A percentile compares a stretch with the other conserved stretches of the same genome.
phyloP scores from a whole-genome alignment of 805 yeast genomes.

The Yamadazyma ubonensis region DNA sequence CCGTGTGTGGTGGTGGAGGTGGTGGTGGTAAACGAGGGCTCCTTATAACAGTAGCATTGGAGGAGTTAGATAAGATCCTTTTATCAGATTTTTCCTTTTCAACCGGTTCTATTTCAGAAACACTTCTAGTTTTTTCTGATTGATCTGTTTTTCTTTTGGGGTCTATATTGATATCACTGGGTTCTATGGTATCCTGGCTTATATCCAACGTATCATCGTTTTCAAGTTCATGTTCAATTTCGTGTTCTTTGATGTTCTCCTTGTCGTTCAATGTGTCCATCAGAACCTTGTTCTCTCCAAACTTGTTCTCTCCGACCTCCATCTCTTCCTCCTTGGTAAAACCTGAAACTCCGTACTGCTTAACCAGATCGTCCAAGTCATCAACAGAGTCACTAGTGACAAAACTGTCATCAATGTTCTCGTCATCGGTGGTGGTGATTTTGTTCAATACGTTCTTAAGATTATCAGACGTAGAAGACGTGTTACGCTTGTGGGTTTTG shows the following conservation, averaged over 20 bases:
- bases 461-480: slow-evolving; percentile 15
- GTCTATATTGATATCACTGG: not conserved
- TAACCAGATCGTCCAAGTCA: slow-evolving; percentile 10
- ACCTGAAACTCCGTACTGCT: slow-evolving; percentile 10
- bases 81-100: too few relatives aligned
- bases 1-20: slow-evolving; percentile 12
- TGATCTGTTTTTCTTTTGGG: too few relatives aligned
- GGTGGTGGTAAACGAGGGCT: slow-evolving; percentile 22
- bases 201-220: slow-evolving; percentile 11
- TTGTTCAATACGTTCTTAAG: slow-evolving; percentile 25
- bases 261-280: slow-evolving; percentile 5
- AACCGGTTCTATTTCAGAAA: slow-evolving; percentile 1
- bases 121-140: not conserved
- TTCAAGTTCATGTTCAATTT: too few relatives aligned
- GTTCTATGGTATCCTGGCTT: slow-evolving; percentile 7
- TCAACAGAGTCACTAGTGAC: slow-evolving; percentile 10
- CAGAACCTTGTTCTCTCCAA: too few relatives aligned
- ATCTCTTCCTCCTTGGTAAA: slow-evolving; percentile 6
- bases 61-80: slow-evolving; percentile 20
- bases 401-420: slow-evolving; percentile 28
- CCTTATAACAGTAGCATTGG: slow-evolving; percentile 20
- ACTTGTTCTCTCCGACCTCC: slow-evolving; percentile 7
- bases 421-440: slow-evolving; percentile 34
- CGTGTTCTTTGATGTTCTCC: slow-evolving; percentile 3
- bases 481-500: slow-evolving; percentile 6